These are phyloP conservation scores for Cucurbita argyrosperma DNA, from an alignment of 306 rosid species.

Conservation along the genomic window DNA sequence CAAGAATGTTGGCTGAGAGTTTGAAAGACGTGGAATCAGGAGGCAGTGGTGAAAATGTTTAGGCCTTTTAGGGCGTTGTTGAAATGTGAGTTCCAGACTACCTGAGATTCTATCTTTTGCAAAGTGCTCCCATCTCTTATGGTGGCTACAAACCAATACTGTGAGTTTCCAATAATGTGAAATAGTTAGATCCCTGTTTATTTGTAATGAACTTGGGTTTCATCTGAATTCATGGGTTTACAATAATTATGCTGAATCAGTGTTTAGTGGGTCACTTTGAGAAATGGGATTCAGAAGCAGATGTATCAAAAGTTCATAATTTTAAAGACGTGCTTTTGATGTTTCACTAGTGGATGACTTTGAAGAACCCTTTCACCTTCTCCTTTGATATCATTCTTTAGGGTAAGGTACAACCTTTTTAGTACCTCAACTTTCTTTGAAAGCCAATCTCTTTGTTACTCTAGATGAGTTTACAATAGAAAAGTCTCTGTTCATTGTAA, in stretches of 20 bases:
- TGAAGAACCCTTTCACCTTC: background rate
- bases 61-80: background rate
- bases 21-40: background rate
- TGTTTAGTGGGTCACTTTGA: background rate
- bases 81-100: background rate
- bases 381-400: background rate
- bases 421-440: background rate
- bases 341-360: background rate
- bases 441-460: background rate
- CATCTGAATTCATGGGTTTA: background rate
- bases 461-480: background rate
- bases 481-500: background rate
- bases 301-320: background rate
- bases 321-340: background rate
- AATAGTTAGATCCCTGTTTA: background rate
- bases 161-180: background rate
- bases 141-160: background rate
- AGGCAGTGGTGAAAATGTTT: background rate
- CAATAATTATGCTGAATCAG: background rate
- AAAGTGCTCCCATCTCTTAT: background rate
- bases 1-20: slow-evolving; percentile 9
- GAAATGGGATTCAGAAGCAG: background rate
- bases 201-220: background rate
- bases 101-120: background rate
- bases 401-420: background rate